Percentiles rank a stretch among this genome's conserved stretches.
phyloP scores from a whole-genome alignment of 768 basidiomycete species.

The Boletus reticulatus region DNA sequence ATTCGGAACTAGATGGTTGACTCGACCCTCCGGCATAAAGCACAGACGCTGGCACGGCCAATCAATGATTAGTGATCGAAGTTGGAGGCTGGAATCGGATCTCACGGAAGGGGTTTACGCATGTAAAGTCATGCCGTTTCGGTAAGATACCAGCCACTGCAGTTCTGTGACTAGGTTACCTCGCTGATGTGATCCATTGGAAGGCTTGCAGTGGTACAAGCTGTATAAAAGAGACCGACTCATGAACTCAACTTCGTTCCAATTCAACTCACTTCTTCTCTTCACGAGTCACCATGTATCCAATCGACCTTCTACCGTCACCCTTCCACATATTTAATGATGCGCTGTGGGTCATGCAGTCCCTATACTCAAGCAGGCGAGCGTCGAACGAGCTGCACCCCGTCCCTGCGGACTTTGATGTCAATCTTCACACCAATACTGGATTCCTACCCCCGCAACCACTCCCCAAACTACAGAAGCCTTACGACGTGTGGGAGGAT shows the following conservation, averaged over 20 bases:
- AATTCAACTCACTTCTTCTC: neutral
- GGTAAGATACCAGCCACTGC: constrained; percentile 28
- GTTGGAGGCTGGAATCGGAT: too few relatives aligned
- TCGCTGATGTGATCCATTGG: constrained; percentile 29
- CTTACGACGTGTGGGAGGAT: constrained; percentile 70
- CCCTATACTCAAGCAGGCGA: constrained; percentile 37
- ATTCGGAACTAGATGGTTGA: constrained; percentile 8
- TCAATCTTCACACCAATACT: constrained; percentile 46
- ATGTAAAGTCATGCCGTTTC: constrained; percentile 28
- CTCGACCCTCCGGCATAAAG: constrained; percentile 16
- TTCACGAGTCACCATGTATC: constrained; percentile 22
- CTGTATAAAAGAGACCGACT: constrained; percentile 31
- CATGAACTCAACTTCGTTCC: constrained; percentile 1
- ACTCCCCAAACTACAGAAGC: constrained; percentile 50
- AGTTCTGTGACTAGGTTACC: constrained; percentile 34
- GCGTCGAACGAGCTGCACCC: constrained; percentile 31
- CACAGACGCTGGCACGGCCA: constrained; percentile 24
- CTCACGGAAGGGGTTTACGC: neutral
- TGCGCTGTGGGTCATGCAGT: constrained; percentile 45
- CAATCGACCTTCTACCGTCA: constrained; percentile 46
- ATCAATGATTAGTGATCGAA: constrained; percentile 20
- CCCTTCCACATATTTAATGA: constrained; percentile 51
- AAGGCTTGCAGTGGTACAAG: constrained; percentile 28
- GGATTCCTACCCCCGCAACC: constrained; percentile 83
- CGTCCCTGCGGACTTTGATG: constrained; percentile 49